Conservation (phyloP, 805 yeast genomes). For the Candida cerambycidarum region DNA sequence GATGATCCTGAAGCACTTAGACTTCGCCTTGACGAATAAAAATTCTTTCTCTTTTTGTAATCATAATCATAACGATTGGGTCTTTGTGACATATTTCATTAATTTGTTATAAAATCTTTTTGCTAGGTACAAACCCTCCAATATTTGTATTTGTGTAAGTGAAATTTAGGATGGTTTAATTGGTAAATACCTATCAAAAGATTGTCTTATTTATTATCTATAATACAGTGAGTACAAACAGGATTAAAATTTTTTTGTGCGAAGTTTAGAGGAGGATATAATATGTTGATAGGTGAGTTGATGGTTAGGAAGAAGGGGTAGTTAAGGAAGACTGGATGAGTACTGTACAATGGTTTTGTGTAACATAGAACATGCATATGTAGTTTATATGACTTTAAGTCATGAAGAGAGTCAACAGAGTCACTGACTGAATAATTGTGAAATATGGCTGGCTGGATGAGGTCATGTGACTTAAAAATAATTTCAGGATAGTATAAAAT, state of each 20-base stretch:
- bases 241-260: constrained; percentile 1
- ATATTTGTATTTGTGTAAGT: neutral
- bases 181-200: neutral
- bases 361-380: too few species aligned
- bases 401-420: too few species aligned
- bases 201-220: neutral
- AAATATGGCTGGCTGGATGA: too few species aligned
- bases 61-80: constrained; percentile 13
- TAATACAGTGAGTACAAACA: constrained; percentile 2
- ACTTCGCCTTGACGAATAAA: constrained; percentile 10
- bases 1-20: constrained; percentile 11
- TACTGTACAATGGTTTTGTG: too few species aligned
- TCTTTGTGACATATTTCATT: constrained; percentile 4
- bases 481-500: too few species aligned
- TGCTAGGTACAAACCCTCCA: neutral
- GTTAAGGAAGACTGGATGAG: neutral
- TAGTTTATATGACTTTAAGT: too few species aligned
- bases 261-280: neutral
- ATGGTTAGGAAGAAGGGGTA: neutral
- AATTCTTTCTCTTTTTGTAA: constrained; percentile 13
- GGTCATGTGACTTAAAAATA: too few species aligned
- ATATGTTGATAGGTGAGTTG: neutral
- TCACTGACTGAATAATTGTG: too few species aligned
- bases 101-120: neutral
- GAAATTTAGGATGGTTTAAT: neutral